Base-by-base conservation (phyloP, 495 filamentous ascomycete species). In the Peziza echinospora region DNA sequence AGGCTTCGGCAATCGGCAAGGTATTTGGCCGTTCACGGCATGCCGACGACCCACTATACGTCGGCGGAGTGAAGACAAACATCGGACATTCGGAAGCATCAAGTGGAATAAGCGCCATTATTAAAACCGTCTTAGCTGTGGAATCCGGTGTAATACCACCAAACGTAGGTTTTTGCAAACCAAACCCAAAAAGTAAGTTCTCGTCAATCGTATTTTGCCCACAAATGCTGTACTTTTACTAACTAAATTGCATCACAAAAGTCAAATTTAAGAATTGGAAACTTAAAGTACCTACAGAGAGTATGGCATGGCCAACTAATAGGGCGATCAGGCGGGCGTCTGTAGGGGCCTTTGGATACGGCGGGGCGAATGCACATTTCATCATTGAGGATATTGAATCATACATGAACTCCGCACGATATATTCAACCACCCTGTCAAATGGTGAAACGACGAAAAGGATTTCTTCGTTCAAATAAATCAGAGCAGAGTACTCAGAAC, bases 261-360 rank as follows among this genome's bases (percentile, higher is more conserved):
- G 21, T 63, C 41, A 46, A 51, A 21, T 50, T 57, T 10, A 45
- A 59, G 11, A 43, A 47, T 16, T 50, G 43, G 24, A 52, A 58
- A 16, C 39, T 63, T 2, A 37, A 53, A 44, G 48, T 63, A 44
- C 30, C 30, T 0, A 75, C 64, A 0, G 39, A 47, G 22, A 6
- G 49, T 5, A 41, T 55, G 1, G 47, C 63, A 13, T 74, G 71
- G 71, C 70, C 71, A 0, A 23, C 26, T 1, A 21, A 49, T 0
- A 68, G 65, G 2, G 63, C 69, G 0, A n/a, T n/a, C n/a, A 69
- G 68, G n/a, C 64, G 75, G 26, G 69, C 64, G 0, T 75, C 70
- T 34, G 66, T 80, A n/a, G 79, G 76, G 49, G 72, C 67, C 5
- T 79, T 76, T 45, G 75, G 76, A 0, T 77, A 72, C 49, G 76